These are phyloP conservation scores for Acanthamoeba royreba DNA, from an alignment of 208 protist species.

Conservation along the genomic window DNA sequence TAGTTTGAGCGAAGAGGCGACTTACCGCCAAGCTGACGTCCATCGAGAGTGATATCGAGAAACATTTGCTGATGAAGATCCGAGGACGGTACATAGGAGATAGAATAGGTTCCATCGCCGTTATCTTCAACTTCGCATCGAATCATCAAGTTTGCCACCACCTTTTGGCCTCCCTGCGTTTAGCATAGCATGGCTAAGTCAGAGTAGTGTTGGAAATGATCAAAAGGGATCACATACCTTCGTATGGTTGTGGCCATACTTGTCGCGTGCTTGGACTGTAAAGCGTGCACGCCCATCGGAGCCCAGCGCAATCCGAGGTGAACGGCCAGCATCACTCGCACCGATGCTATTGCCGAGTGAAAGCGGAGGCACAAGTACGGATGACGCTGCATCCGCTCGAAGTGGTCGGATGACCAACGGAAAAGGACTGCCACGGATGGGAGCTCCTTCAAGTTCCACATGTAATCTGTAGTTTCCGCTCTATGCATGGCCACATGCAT, in stretches of 20 bases:
- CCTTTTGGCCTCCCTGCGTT: slow-evolving; percentile 20
- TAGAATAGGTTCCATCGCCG: slow-evolving; percentile 23
- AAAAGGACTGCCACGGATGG: background rate
- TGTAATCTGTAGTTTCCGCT: background rate
- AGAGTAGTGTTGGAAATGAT: background rate
- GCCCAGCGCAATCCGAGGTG: background rate
- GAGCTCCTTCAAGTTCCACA: background rate
- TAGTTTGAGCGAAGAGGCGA: background rate
- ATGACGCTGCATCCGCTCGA: background rate
- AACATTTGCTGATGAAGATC: slow-evolving; percentile 8
- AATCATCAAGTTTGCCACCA: background rate
- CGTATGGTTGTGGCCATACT: background rate
- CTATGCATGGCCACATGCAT: background rate
- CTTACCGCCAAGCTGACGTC: background rate
- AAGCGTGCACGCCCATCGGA: background rate
- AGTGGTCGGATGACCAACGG: background rate
- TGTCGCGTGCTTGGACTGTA: slow-evolving; percentile 7
- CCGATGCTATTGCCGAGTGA: background rate
- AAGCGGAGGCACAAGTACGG: background rate
- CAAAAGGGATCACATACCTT: background rate
- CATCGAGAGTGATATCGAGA: background rate
- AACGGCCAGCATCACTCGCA: background rate
- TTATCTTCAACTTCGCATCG: slow-evolving; percentile 1
- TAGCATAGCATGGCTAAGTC: background rate
- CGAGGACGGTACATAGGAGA: background rate